Evolutionary conservation across 345 rosid genomes (phyloP).

Genomic region (Corymbia maculata): DNA sequence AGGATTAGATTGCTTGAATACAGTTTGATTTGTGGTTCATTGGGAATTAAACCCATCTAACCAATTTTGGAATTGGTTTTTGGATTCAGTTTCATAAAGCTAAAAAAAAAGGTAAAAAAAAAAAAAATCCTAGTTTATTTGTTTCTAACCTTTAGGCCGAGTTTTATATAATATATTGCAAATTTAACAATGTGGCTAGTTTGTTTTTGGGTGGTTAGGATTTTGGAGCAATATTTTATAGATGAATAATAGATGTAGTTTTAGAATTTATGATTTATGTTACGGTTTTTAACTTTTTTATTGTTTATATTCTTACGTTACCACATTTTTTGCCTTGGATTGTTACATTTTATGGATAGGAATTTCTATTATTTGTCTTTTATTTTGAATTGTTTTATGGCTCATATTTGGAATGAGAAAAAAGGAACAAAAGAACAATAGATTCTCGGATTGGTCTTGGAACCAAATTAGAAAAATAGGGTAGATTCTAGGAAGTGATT

Average conservation of each 20-base stretch:
- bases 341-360: not conserved
- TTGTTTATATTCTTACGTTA: too few species aligned
- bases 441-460: not conserved
- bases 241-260: not conserved
- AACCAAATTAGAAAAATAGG: not conserved
- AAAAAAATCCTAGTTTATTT: too few species aligned
- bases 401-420: not conserved
- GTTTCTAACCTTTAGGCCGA: not conserved
- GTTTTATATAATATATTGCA: not conserved
- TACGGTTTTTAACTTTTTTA: not conserved
- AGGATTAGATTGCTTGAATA: rapidly evolving
- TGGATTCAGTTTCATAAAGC: not conserved
- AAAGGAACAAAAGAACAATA: not conserved
- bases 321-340: not conserved
- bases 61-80: not conserved
- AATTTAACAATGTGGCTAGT: not conserved
- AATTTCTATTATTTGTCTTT: not conserved
- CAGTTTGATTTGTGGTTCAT: rapidly evolving
- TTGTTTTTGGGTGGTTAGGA: not conserved
- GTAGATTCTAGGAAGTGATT: not conserved
- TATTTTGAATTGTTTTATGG: not conserved
- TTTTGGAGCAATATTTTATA: not conserved
- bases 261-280: not conserved
- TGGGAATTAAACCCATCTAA: rapidly evolving
- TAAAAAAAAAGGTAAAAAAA: too few species aligned